These are phyloP conservation scores for Populus ilicifolia DNA, from an alignment of 345 rosid genomes.

Conservation along the genomic window DNA sequence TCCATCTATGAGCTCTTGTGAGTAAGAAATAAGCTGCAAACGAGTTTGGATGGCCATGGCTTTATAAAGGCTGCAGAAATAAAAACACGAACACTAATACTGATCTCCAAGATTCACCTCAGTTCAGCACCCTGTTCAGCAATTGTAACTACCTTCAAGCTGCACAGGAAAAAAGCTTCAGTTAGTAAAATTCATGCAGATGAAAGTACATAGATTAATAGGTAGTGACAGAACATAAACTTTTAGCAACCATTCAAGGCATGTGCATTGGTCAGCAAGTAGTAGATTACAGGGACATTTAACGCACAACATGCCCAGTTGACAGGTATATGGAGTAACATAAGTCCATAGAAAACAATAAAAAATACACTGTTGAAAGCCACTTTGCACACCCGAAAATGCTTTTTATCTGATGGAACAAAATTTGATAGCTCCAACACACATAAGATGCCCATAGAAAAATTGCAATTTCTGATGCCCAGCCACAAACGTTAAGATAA, in stretches of 20 bases:
- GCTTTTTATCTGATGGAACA: background rate
- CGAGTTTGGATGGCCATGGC: constrained; percentile 33
- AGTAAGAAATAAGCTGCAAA: constrained; percentile 57
- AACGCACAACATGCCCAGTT: background rate
- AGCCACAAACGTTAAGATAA: background rate
- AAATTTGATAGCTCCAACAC: background rate
- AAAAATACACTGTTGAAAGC: background rate
- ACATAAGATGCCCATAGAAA: background rate
- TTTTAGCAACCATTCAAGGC: background rate
- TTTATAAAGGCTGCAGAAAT: constrained; percentile 15
- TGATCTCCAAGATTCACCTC: constrained; percentile 6
- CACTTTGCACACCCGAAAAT: background rate
- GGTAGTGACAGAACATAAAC: background rate
- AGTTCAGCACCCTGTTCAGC: background rate
- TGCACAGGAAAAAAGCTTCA: background rate
- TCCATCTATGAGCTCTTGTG: constrained; percentile 74
- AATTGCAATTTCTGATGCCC: background rate
- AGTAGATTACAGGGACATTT: background rate
- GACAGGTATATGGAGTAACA: background rate
- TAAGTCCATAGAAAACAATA: background rate
- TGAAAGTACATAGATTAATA: background rate
- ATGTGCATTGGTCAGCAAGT: background rate
- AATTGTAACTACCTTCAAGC: constrained; percentile 2
- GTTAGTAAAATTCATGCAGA: background rate
- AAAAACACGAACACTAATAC: background rate